Evolutionary conservation across 805 yeast genomes (phyloP).

Genomic region (Yarrowia divulgata): DNA sequence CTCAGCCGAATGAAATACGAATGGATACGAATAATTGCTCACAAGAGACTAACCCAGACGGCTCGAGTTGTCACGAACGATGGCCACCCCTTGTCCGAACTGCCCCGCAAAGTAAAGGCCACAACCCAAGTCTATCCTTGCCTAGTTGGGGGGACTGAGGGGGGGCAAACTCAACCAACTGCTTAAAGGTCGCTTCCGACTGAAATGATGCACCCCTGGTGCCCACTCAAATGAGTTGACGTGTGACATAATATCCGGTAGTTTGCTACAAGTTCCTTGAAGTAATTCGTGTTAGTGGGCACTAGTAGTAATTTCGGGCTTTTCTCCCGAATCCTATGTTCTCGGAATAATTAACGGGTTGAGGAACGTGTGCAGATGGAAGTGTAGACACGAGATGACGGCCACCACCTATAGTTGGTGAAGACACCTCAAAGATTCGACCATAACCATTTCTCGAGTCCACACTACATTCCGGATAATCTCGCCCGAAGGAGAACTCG

Average conservation of each 20-base stretch:
- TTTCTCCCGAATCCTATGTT: too few species aligned
- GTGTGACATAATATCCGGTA: slow-evolving; percentile 4
- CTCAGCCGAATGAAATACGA: not conserved
- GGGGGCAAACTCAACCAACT: slow-evolving; percentile 23
- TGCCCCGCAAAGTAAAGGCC: not conserved
- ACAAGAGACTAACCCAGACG: not conserved
- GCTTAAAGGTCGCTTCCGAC: slow-evolving; percentile 6
- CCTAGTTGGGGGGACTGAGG: not conserved
- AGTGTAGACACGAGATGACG: too few species aligned
- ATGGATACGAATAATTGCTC: slow-evolving; percentile 1
- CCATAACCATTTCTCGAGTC: too few species aligned
- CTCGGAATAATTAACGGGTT: not conserved
- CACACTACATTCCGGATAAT: too few species aligned
- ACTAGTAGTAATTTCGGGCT: not conserved
- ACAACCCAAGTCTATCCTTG: not conserved
- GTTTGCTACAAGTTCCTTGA: not conserved
- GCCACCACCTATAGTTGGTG: too few species aligned
- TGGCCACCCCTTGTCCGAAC: not conserved
- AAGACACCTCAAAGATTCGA: too few species aligned
- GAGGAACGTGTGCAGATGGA: too few species aligned
- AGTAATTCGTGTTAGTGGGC: not conserved
- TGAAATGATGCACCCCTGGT: slow-evolving; percentile 9
- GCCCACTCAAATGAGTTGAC: slow-evolving; percentile 23
- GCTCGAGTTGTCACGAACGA: not conserved
- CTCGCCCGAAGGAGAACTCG: too few species aligned